A percentile compares a stretch with the other conserved stretches of the same genome.
Evolutionary conservation across 2,329 filamentous ascomycete genomes (phyloP).

Genomic region (Colletotrichum viniferum): DNA sequence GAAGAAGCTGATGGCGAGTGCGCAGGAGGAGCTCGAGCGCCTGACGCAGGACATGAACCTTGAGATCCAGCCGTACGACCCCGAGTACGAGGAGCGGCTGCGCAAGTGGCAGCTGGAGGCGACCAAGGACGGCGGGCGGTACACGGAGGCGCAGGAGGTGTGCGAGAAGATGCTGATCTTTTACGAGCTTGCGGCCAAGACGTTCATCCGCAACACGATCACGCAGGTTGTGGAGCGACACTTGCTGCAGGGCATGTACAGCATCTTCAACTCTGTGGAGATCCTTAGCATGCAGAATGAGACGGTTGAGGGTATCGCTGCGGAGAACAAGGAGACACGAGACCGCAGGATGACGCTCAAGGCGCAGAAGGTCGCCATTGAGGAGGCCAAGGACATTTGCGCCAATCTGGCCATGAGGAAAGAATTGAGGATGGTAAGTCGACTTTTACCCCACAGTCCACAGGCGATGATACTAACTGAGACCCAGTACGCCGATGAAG

Average conservation of each 20-base stretch:
- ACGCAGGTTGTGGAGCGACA: conserved; percentile 58
- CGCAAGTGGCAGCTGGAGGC: conserved; percentile 49
- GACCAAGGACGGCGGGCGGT: conserved; percentile 48
- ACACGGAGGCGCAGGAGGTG: conserved; percentile 56
- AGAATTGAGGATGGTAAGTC: conserved; percentile 42
- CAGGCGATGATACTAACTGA: not conserved
- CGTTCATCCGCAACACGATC: conserved; percentile 57
- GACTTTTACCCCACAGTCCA: fast-evolving
- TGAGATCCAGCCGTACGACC: conserved; percentile 58
- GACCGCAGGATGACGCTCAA: conserved; percentile 53
- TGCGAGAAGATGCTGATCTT: conserved; percentile 62
- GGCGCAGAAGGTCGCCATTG: conserved; percentile 53
- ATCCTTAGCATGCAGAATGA: conserved; percentile 50
- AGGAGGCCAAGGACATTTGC: conserved; percentile 54
- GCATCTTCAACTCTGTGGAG: conserved; percentile 57
- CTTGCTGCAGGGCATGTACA: conserved; percentile 54
- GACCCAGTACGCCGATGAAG: conserved; percentile 30
- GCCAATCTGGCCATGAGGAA: conserved; percentile 57
- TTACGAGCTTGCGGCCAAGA: conserved; percentile 57
- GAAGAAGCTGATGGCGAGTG: conserved; percentile 49
- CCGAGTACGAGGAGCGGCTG: conserved; percentile 56
- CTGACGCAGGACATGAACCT: conserved; percentile 56
- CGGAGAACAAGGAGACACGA: conserved; percentile 57
- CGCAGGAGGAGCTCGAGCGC: conserved; percentile 49
- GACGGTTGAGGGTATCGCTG: conserved; percentile 53